Conservation (phyloP, 2,329 filamentous ascomycete genomes). For the Diaporthe sp. region DNA sequence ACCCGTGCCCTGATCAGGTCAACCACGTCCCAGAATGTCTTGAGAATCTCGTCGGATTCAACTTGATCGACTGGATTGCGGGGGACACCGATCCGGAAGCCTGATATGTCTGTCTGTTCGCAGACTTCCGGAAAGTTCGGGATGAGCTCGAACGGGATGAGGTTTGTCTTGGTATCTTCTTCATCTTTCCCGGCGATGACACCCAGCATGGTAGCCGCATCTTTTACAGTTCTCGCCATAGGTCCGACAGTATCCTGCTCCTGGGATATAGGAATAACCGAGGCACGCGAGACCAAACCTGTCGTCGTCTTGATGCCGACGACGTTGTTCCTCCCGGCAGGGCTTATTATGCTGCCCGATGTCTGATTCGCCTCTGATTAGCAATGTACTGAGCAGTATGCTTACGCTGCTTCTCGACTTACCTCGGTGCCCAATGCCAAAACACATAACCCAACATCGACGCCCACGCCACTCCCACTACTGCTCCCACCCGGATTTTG, state of each 20-base stretch:
- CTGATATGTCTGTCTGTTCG: slow-evolving; percentile 59
- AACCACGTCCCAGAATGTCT: slow-evolving; percentile 67
- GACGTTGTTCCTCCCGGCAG: slow-evolving; percentile 63
- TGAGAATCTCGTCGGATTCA: slow-evolving; percentile 59
- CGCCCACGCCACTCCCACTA: slow-evolving; percentile 67
- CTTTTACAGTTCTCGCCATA: slow-evolving; percentile 68
- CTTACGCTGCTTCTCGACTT: slow-evolving; percentile 61
- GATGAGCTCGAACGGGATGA: slow-evolving; percentile 48
- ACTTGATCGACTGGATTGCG: slow-evolving; percentile 65
- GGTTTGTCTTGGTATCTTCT: slow-evolving; percentile 66
- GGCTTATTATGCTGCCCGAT: slow-evolving; percentile 70
- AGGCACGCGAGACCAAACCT: slow-evolving; percentile 69
- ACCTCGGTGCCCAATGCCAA: background rate
- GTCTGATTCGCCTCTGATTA: slow-evolving; percentile 63
- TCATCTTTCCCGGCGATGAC: slow-evolving; percentile 53
- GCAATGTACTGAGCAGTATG: slow-evolving; percentile 66
- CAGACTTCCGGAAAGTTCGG: slow-evolving; percentile 71
- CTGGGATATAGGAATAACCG: slow-evolving; percentile 73
- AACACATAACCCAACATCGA: background rate
- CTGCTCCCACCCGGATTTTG: slow-evolving; percentile 72
- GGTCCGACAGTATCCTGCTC: slow-evolving; percentile 75
- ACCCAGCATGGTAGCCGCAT: slow-evolving; percentile 39
- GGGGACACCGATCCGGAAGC: slow-evolving; percentile 71
- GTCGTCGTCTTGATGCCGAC: slow-evolving; percentile 71
- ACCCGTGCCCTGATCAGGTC: slow-evolving; percentile 57